Percentiles rank a stretch among this genome's conserved stretches.
Conservation (phyloP, 441 rosid species). For the Populus trichocarpa region DNA sequence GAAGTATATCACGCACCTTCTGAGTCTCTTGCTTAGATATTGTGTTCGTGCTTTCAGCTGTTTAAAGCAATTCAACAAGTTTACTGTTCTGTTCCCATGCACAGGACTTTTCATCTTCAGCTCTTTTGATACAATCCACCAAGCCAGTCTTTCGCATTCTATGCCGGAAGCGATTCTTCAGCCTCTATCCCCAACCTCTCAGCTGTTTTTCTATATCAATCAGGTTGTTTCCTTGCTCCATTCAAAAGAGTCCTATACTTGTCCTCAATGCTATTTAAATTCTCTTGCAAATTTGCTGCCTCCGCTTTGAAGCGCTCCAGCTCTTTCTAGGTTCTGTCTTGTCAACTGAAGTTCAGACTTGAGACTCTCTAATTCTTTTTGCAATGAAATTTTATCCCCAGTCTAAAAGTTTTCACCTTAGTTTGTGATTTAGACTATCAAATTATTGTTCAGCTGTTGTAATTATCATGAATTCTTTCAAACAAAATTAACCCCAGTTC, state of each 20-base stretch:
- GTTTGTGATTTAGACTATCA: too few species aligned
- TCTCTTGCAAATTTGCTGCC: conserved; percentile 32
- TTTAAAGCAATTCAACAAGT: conserved; percentile 40
- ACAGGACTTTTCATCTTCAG: conserved; percentile 63
- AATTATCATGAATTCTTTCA: too few species aligned
- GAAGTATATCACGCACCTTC: conserved; percentile 67
- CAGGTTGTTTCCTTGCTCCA: conserved; percentile 54
- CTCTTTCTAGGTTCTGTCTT: conserved; percentile 35
- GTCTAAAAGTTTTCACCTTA: too few species aligned
- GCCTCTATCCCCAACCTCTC: conserved; percentile 75
- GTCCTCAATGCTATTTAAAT: conserved; percentile 30
- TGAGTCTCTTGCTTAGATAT: conserved; percentile 59
- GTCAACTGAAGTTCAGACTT: conserved; percentile 31
- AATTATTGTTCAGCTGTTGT: too few species aligned
- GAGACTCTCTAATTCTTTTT: conserved; percentile 28
- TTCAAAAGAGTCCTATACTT: conserved; percentile 21
- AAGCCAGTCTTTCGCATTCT: conserved; percentile 69
- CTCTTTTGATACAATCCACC: conserved; percentile 56
- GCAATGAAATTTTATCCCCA: conserved; percentile 20
- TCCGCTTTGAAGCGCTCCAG: conserved; percentile 35
- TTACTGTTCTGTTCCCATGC: conserved; percentile 45
- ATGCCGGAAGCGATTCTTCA: conserved; percentile 68
- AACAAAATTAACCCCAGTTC: too few species aligned
- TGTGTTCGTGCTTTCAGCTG: conserved; percentile 35
- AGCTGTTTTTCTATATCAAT: conserved; percentile 44